A percentile compares a stretch with the other conserved stretches of the same genome.
Conservation (phyloP, 352 stramenopile genomes). For the Pythium dissotocum region DNA sequence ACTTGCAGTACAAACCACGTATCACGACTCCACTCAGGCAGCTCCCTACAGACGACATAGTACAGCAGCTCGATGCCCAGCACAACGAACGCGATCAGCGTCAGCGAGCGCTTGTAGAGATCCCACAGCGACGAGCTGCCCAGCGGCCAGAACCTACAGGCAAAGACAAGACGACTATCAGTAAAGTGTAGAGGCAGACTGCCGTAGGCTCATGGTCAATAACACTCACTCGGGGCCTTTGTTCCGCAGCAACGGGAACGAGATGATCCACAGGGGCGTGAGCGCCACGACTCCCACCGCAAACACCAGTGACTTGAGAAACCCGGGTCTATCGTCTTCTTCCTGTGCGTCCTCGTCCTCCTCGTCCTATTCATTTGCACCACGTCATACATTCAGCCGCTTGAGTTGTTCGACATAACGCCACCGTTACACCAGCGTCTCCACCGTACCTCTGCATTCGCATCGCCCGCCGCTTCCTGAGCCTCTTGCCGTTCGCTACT, state of each 20-base stretch:
- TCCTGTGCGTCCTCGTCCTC: constrained; percentile 12
- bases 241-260: constrained; percentile 52
- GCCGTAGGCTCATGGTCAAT: too few species aligned
- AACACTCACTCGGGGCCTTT: constrained; percentile 49
- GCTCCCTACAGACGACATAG: constrained; percentile 60
- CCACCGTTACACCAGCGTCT: background rate
- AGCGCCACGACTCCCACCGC: constrained; percentile 51
- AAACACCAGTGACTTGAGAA: constrained; percentile 55
- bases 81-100: constrained; percentile 47
- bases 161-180: background rate
- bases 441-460: background rate
- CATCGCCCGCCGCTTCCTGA: background rate
- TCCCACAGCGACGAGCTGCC: constrained; percentile 53
- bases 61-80: constrained; percentile 55
- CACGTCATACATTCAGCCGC: background rate
- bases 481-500: background rate
- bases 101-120: constrained; percentile 44
- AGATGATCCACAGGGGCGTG: constrained; percentile 61
- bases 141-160: constrained; percentile 67
- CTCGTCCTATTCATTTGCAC: constrained; percentile 5
- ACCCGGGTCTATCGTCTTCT: constrained; percentile 26
- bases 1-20: constrained; percentile 44
- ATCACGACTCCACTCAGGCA: constrained; percentile 45
- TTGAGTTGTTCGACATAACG: background rate
- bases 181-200: background rate